Evolutionary conservation across 1,139 yeast species (phyloP), one percentile per base, ranked within the genome.

Genomic region (Sugiyamaella neomexicana): DNA sequence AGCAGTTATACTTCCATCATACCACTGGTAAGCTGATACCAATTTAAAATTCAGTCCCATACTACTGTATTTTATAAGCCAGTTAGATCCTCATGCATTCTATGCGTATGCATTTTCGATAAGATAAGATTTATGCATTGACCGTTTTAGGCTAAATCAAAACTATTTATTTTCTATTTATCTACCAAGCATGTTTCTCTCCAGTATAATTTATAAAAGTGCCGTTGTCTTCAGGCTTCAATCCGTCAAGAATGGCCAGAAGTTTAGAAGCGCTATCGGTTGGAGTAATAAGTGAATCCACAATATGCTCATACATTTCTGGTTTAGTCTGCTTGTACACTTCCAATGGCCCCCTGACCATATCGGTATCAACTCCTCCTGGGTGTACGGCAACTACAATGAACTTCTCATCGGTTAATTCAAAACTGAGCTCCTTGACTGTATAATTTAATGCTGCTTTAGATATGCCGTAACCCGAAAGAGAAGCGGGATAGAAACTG

Each of bases 381-480:
- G 76, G 75, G 53, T 66, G 69, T 12, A 70, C 44, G 13, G 69
- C 63, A 9, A 65, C 57, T 6, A 70, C 62, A 2, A 59, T 62
- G 50, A 66, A 65, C 1, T 61, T 64, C 23, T 70, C 68, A 0
- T 44, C 53, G 15, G 57, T 57, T 16, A 63, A 55, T 48, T 71
- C 72, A 20, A 29, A 37, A 25, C 67, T 60, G 41, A 72, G 51
- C 12, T 61, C 61, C 36, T 59, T 63, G 9, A 61, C 60, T 4
- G 65, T 45, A 42, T 61, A 68, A 61, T 71, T 72, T 54, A 72
- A 47, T 0, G 73, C 73, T n/a, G 75, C 74, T 54, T 73, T 73
- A 20, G 75, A 70, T 29, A 62, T 61, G 10, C 75, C 75, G 55
- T 73, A 72, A 5, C 69, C 71, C 29, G 66, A 50, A 15, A 55